Evolutionary conservation across 1,284 basidiomycete genomes (phyloP).

Genomic region (Ceratobasidium sp.): DNA sequence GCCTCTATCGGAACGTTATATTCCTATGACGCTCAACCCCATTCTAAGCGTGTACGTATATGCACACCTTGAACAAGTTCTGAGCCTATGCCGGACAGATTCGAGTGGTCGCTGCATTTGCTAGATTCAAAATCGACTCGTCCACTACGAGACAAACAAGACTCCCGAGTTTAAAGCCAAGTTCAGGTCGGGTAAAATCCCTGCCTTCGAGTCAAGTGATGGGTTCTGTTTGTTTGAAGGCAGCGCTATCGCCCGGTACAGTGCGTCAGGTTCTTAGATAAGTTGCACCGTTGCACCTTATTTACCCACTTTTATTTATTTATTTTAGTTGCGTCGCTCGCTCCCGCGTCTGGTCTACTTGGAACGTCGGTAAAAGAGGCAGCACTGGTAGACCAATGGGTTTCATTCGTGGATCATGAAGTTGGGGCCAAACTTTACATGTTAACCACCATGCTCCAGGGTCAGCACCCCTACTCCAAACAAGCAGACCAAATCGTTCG

Average conservation of each 20-base stretch:
- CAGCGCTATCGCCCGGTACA: slow-evolving; percentile 84
- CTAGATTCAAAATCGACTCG: slow-evolving; percentile 74
- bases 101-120: slow-evolving; percentile 75
- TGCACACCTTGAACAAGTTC: neutral
- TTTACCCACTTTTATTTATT: slow-evolving; percentile 33
- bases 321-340: slow-evolving; percentile 71
- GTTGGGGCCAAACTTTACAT: slow-evolving; percentile 55
- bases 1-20: slow-evolving; percentile 71
- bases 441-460: slow-evolving; percentile 51
- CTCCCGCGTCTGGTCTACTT: slow-evolving; percentile 73
- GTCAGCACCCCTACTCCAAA: slow-evolving; percentile 55
- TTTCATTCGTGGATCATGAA: slow-evolving; percentile 70
- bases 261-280: slow-evolving; percentile 68
- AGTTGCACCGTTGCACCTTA: slow-evolving; percentile 54
- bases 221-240: slow-evolving; percentile 86
- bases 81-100: slow-evolving; percentile 61
- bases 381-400: slow-evolving; percentile 76
- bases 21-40: slow-evolving; percentile 58
- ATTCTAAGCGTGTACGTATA: slow-evolving; percentile 64
- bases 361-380: slow-evolving; percentile 66
- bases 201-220: slow-evolving; percentile 80
- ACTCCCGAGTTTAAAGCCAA: slow-evolving; percentile 79
- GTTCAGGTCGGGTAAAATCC: slow-evolving; percentile 87
- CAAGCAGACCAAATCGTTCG: slow-evolving; percentile 62
- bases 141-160: slow-evolving; percentile 79